Conservation (phyloP, 805 yeast species). For the Kuraishia hungarica region DNA sequence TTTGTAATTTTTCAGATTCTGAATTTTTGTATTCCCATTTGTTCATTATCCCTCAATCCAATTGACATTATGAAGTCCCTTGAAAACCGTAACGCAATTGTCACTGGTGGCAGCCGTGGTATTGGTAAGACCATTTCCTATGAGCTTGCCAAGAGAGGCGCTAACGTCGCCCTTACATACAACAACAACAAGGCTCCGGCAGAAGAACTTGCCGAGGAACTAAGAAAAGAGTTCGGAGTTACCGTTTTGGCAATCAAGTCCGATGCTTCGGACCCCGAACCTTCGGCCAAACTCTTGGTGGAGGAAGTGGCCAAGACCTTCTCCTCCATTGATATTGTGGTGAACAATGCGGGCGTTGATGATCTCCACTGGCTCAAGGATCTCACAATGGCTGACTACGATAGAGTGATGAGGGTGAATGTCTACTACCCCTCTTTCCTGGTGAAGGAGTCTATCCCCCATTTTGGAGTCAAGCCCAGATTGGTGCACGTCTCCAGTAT, state of each 20-base stretch:
- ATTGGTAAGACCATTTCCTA: constrained; percentile 11
- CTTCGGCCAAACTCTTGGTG: constrained; percentile 4
- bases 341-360: constrained; percentile 14
- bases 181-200: constrained; percentile 3
- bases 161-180: constrained; percentile 11
- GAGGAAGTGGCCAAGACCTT: constrained; percentile 5
- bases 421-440: constrained; percentile 5
- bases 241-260: constrained; percentile 7
- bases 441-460: constrained; percentile 6
- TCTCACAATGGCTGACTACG: constrained; percentile 3
- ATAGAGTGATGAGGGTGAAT: constrained; percentile 7
- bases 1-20: neutral
- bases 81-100: constrained; percentile 7
- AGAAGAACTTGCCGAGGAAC: constrained; percentile 4
- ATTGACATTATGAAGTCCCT: neutral
- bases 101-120: constrained; percentile 14
- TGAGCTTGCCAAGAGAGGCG: constrained; percentile 10
- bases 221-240: constrained; percentile 5
- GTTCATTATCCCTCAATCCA: no score
- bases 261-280: constrained; percentile 1
- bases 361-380: constrained; percentile 6
- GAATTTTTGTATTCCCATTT: no score
- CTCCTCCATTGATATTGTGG: constrained; percentile 9
- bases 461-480: constrained; percentile 8
- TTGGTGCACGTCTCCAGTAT: constrained; percentile 8